Evolutionary conservation across 352 stramenopile species (phyloP).

Genomic region (Bremia lactucae): DNA sequence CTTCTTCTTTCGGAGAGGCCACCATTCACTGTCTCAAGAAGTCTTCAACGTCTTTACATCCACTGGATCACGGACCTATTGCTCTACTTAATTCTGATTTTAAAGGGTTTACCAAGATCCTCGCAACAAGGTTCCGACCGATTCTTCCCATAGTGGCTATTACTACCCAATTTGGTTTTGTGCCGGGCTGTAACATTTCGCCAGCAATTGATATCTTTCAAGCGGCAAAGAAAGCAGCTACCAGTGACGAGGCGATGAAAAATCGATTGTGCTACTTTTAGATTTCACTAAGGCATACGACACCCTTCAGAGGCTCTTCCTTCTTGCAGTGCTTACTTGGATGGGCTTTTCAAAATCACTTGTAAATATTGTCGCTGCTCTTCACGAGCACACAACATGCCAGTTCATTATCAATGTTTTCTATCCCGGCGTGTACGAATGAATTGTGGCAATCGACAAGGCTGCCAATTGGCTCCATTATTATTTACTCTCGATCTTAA

Average conservation of each 20-base stretch:
- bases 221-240: background rate
- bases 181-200: background rate
- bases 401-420: conserved; percentile 3
- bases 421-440: no score
- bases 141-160: background rate
- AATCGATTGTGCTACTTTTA: background rate
- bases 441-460: conserved; percentile 1
- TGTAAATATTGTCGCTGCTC: background rate
- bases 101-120: background rate
- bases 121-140: background rate
- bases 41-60: background rate
- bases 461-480: background rate
- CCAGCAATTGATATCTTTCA: background rate
- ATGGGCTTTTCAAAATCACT: background rate
- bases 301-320: conserved; percentile 1
- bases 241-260: background rate
- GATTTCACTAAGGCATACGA: conserved; percentile 8
- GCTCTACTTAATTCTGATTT: background rate
- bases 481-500: background rate
- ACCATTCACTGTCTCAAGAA: no score
- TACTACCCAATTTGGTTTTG: background rate
- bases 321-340: background rate
- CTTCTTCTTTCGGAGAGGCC: background rate
- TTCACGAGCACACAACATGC: background rate
- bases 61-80: background rate